These are phyloP conservation scores for Vigna unguiculata DNA, from an alignment of 306 rosid species.

Conservation along the genomic window DNA sequence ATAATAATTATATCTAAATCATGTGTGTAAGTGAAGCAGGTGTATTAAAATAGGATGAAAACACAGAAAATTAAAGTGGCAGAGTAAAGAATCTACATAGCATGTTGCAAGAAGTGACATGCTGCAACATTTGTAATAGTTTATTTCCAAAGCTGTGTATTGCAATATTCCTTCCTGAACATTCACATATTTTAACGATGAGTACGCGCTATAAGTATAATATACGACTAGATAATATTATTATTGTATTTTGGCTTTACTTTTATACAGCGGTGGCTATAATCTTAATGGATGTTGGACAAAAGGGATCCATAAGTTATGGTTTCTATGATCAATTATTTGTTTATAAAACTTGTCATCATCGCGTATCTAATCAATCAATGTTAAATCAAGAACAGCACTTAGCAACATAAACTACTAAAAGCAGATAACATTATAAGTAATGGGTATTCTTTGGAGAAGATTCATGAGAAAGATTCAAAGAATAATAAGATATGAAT, in stretches of 20 bases:
- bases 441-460: not conserved
- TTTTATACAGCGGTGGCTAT: constrained; percentile 44
- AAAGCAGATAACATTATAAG: constrained; percentile 44
- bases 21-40: constrained; percentile 40
- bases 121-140: constrained; percentile 41
- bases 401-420: constrained; percentile 39
- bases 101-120: constrained; percentile 51
- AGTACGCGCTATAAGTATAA: constrained; percentile 43
- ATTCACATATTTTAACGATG: constrained; percentile 48
- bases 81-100: constrained; percentile 43
- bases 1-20: not conserved
- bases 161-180: constrained; percentile 49
- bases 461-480: too few relatives aligned
- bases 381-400: constrained; percentile 37
- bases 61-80: constrained; percentile 35
- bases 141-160: constrained; percentile 48
- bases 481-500: too few relatives aligned
- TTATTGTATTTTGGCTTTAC: constrained; percentile 41
- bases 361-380: constrained; percentile 28
- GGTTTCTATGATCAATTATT: constrained; percentile 31
- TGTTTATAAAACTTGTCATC: constrained; percentile 43
- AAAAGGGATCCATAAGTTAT: constrained; percentile 33
- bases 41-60: constrained; percentile 36
- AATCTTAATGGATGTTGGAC: constrained; percentile 47
- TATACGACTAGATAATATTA: constrained; percentile 29